phyloP scores from a whole-genome alignment of 2,329 filamentous ascomycete genomes.

The Shiraia bambusicola region DNA sequence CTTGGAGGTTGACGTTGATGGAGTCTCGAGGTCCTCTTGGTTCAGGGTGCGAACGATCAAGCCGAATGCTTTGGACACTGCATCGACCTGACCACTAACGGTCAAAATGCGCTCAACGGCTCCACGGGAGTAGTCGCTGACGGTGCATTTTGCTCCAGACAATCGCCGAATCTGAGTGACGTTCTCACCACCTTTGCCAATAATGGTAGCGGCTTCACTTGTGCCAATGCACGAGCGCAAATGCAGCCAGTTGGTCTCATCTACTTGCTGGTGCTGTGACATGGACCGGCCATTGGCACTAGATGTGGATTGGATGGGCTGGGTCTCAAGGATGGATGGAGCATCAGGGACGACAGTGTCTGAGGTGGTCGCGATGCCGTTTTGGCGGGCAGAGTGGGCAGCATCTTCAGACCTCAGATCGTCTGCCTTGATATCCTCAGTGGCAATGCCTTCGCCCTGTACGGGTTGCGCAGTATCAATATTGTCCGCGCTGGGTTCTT shows the following conservation, averaged over 20 bases:
- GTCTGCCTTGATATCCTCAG: conserved; percentile 37
- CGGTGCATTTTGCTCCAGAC: conserved; percentile 96
- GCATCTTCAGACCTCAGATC: conserved; percentile 25
- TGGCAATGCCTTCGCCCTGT: conserved; percentile 35
- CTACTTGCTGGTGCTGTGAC: conserved; percentile 60
- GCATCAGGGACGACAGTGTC: conserved; percentile 72
- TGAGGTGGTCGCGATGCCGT: conserved; percentile 59
- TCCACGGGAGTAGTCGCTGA: conserved; percentile 96
- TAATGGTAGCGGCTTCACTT: conserved; percentile 94
- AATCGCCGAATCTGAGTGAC: conserved; percentile 94
- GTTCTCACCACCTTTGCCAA: conserved; percentile 98
- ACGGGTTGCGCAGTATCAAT: conserved; percentile 45
- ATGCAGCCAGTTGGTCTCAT: conserved; percentile 96
- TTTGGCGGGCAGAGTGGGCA: conserved; percentile 41
- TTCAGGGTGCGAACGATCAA: conserved; percentile 97
- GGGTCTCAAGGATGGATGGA: conserved; percentile 51
- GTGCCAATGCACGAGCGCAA: conserved; percentile 96
- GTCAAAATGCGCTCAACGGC: conserved; percentile 97
- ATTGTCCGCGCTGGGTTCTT: conserved; percentile 56
- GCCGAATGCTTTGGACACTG: conserved; percentile 97
- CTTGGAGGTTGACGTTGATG: conserved; percentile 92
- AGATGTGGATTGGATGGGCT: conserved; percentile 60
- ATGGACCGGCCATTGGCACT: conserved; percentile 53
- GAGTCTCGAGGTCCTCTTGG: conserved; percentile 85
- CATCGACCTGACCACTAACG: conserved; percentile 93